Evolutionary conservation across 805 yeast genomes (phyloP), one percentile per base, ranked within the genome.

Genomic region (Suhomyces sp.): DNA sequence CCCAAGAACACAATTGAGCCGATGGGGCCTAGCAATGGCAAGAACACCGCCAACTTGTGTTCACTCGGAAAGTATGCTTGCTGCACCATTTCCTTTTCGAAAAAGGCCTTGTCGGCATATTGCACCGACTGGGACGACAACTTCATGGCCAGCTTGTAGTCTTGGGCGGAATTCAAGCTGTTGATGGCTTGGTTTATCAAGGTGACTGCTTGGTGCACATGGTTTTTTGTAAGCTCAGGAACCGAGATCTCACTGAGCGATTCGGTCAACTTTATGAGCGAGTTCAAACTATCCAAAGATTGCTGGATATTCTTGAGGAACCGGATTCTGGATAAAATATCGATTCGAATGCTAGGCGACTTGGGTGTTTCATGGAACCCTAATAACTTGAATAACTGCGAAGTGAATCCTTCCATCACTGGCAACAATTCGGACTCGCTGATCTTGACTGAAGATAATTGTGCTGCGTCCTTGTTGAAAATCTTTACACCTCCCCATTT

Each of bases 51-150:
- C 63, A 94, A 77, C 67, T 90, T 92, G 66, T 93, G 99, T 67
- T 93, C 97, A 57, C 88, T 93, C 0, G 99, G 98, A 76, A 92
- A 90, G 68, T 88, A 91, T 52, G 87, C 90, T 65, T 93, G 97
- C 63, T 90, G 96, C 27, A 94, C 90, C 97, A 94, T 93, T 67
- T 87, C 92, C 60, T 89, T 88, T 60, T 93, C 96, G 67, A 93
- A 93, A 62, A 93, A 93, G 0, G 98, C 97, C 46, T 75, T 75
- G 58, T 85, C 80, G 0, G 97, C 87, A 46, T 78, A 70, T 12
- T 71, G 63, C 44, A 85, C 74, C 0, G 96, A 89, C n/a, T 66
- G 60, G 12, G 86, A 78, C 13, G 81, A 75, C 1, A 79, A 77
- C 23, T 59, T 53, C 45, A 67, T 65, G 8, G 75, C 61, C 2